Conservation (phyloP, 306 rosid genomes). For the Datisca glomerata region DNA sequence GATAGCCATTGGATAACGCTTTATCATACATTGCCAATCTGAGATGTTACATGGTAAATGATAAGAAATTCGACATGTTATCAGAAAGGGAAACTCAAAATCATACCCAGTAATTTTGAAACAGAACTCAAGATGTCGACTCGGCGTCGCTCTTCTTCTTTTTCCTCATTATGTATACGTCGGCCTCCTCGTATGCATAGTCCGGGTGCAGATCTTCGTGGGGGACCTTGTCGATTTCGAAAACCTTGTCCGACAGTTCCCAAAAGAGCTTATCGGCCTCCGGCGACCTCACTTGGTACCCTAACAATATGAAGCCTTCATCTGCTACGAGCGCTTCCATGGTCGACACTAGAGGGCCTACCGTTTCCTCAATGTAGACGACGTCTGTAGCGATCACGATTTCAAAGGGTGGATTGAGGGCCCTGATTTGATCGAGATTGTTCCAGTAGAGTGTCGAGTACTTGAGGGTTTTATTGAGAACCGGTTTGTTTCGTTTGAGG, state of each 20-base stretch:
- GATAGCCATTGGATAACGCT: too few species aligned
- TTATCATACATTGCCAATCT: too few species aligned
- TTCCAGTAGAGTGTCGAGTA: slow-evolving; percentile 75
- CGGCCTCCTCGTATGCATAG: slow-evolving; percentile 70
- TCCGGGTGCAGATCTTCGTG: slow-evolving; percentile 60
- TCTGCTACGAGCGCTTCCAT: slow-evolving; percentile 48
- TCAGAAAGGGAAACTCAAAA: too few species aligned
- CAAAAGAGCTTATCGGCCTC: slow-evolving; percentile 68
- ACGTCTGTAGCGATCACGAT: slow-evolving; percentile 63
- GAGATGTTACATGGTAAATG: too few species aligned
- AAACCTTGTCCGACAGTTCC: slow-evolving; percentile 37
- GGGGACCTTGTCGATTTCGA: slow-evolving; percentile 44
- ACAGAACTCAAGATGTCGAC: too few species aligned
- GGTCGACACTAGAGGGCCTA: slow-evolving; percentile 38
- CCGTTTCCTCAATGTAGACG: slow-evolving; percentile 73
- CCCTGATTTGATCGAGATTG: slow-evolving; percentile 35
- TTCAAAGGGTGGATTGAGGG: slow-evolving; percentile 57
- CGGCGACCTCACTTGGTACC: slow-evolving; percentile 64
- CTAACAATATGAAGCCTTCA: slow-evolving; percentile 65
- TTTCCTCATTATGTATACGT: slow-evolving; percentile 54
- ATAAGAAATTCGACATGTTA: too few species aligned
- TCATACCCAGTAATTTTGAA: too few species aligned
- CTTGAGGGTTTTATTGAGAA: slow-evolving; percentile 50
- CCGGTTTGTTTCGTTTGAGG: slow-evolving; percentile 59
- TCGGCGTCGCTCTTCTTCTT: slow-evolving; percentile 30